Percentiles rank a stretch among this genome's conserved stretches.
These are phyloP conservation scores for Neurospora sp. DNA, from an alignment of 495 filamentous ascomycete species.

Conservation along the genomic window DNA sequence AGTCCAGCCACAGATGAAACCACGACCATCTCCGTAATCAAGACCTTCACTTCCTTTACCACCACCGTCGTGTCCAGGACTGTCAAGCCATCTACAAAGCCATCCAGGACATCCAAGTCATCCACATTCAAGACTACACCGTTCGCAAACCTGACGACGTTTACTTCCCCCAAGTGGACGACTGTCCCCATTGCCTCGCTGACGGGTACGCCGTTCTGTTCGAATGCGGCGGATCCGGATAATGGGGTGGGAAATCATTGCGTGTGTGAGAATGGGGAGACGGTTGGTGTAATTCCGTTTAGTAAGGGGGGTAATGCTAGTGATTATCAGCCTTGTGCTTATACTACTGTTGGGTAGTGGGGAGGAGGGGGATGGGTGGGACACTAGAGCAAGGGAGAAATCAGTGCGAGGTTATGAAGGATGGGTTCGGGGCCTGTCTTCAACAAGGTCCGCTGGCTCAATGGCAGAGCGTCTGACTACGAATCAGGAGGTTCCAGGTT, in stretches of 20 bases:
- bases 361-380: not conserved
- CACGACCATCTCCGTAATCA: not conserved
- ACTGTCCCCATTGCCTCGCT: conserved; percentile 8
- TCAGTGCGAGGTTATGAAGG: too few species aligned
- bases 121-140: not conserved
- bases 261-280: conserved; percentile 11
- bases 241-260: conserved; percentile 12
- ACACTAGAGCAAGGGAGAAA: too few species aligned
- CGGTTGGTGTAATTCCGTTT: conserved; percentile 4
- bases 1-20: not conserved
- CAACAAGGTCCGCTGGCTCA: not conserved
- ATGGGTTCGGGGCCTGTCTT: not conserved
- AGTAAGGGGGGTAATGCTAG: conserved; percentile 1
- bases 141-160: not conserved
- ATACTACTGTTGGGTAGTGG: conserved; percentile 8
- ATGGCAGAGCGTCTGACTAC: not conserved
- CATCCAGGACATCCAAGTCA: not conserved
- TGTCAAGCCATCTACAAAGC: not conserved
- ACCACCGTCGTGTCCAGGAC: not conserved
- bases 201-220: conserved; percentile 8
- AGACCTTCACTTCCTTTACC: not conserved
- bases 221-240: conserved; percentile 9
- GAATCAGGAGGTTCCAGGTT: not conserved
- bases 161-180: conserved; percentile 2
- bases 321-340: conserved; percentile 15